phyloP scores from a whole-genome alignment of 164 flowering plant species.

The Sedum album region DNA sequence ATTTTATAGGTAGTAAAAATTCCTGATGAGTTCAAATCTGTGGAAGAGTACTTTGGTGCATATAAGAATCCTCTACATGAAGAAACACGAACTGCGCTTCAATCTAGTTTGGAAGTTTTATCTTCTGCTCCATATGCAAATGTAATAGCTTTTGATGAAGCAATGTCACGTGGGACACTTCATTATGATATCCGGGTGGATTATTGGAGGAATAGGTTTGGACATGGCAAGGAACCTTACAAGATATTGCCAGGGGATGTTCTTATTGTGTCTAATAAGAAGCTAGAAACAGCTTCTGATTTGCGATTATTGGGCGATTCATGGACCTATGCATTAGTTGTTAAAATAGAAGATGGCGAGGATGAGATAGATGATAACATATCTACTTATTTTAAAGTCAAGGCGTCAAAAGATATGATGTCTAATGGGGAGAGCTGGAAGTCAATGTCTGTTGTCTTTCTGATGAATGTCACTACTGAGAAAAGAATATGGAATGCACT shows the following conservation, averaged over 20 bases:
- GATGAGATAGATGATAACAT: constrained; percentile 12
- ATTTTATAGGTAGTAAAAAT: constrained; percentile 38
- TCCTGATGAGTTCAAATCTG: constrained; percentile 39
- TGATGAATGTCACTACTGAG: constrained; percentile 40
- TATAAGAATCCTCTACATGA: constrained; percentile 42
- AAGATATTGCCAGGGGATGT: constrained; percentile 54
- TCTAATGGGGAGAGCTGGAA: constrained; percentile 13
- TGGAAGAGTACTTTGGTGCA: constrained; percentile 36
- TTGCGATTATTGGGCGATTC: constrained; percentile 23
- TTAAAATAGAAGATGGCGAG: constrained; percentile 13
- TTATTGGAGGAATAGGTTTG: constrained; percentile 39
- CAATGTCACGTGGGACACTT: constrained; percentile 13
- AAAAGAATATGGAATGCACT: constrained; percentile 52
- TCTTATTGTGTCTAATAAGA: constrained; percentile 33
- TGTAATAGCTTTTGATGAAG: constrained; percentile 19
- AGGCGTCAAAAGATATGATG: constrained; percentile 22
- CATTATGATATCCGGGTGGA: constrained; percentile 36
- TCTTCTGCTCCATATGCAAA: constrained; percentile 40
- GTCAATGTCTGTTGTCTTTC: constrained; percentile 32
- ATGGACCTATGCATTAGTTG: constrained; percentile 35
- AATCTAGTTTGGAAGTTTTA: constrained; percentile 38
- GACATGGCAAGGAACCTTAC: constrained; percentile 29
- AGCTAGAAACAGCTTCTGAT: constrained; percentile 38
- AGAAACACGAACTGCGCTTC: constrained; percentile 46
- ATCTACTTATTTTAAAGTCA: constrained; percentile 28